A percentile compares a stretch with the other conserved stretches of the same genome.
Conservation (phyloP, 2,329 filamentous ascomycete species). For the Catunica adiposa region DNA sequence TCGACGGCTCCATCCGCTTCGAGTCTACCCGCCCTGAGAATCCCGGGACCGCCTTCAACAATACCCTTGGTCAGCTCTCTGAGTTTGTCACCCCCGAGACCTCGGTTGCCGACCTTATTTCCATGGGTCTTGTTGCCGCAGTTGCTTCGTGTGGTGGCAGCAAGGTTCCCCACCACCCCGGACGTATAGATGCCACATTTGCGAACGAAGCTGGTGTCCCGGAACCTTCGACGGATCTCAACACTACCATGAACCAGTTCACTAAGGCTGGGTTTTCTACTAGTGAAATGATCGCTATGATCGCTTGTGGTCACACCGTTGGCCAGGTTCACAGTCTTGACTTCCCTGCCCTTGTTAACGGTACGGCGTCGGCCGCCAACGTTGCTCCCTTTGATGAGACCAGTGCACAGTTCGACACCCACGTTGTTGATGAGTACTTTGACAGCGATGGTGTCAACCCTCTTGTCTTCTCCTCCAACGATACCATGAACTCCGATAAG, state of each 20-base stretch:
- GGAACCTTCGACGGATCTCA: slow-evolving; percentile 19
- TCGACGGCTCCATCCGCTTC: slow-evolving; percentile 21
- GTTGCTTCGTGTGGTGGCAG: slow-evolving; percentile 15
- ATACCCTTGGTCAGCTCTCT: slow-evolving; percentile 18
- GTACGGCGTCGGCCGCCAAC: slow-evolving; percentile 23
- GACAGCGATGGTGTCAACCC: slow-evolving; percentile 26
- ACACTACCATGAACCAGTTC: slow-evolving; percentile 19
- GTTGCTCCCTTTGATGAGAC: slow-evolving; percentile 24
- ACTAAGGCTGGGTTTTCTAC: slow-evolving; percentile 21
- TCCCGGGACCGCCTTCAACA: slow-evolving; percentile 20
- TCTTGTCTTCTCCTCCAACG: slow-evolving; percentile 25
- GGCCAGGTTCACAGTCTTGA: slow-evolving; percentile 29
- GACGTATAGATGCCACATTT: slow-evolving; percentile 20
- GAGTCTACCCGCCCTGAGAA: slow-evolving; percentile 20
- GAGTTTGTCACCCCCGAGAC: slow-evolving; percentile 17
- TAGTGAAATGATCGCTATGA: slow-evolving; percentile 23
- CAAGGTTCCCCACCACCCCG: slow-evolving; percentile 19
- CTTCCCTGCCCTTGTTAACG: slow-evolving; percentile 18
- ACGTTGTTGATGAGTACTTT: slow-evolving; percentile 28
- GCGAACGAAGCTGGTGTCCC: slow-evolving; percentile 21
- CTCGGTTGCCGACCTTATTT: slow-evolving; percentile 21
- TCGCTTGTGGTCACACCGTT: slow-evolving; percentile 23
- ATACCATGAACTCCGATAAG: slow-evolving; percentile 26
- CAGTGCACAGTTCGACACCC: slow-evolving; percentile 27
- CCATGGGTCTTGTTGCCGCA: slow-evolving; percentile 20